Conservation (phyloP, 1,284 basidiomycete species). For the Coniferiporia sulphurascens region DNA sequence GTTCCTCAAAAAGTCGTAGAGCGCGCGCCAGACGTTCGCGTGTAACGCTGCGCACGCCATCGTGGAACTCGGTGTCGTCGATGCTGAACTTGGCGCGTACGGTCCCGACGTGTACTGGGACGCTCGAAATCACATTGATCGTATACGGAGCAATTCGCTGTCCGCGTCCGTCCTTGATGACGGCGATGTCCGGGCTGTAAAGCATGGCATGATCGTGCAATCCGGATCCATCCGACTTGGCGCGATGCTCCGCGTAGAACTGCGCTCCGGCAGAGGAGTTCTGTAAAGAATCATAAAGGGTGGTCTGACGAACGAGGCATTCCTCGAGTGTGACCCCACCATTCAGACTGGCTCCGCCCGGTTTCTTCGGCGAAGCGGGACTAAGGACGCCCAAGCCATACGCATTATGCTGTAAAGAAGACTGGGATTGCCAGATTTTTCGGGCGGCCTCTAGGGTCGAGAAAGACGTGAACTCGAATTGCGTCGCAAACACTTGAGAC, state of each 20-base stretch:
- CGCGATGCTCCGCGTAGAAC: slow-evolving; percentile 16
- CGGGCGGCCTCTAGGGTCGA: slow-evolving; percentile 14
- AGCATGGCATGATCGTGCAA: slow-evolving; percentile 19
- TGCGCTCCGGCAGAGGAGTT: slow-evolving; percentile 12
- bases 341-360: slow-evolving; percentile 15
- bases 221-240: slow-evolving; percentile 14
- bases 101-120: slow-evolving; percentile 40
- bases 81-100: slow-evolving; percentile 38
- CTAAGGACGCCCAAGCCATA: slow-evolving; percentile 14
- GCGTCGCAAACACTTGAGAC: not conserved
- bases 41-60: slow-evolving; percentile 36
- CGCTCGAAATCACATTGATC: slow-evolving; percentile 41
- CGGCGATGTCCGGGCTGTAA: slow-evolving; percentile 11
- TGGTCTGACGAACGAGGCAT: slow-evolving; percentile 17
- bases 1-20: slow-evolving; percentile 41
- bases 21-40: slow-evolving; percentile 39
- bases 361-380: slow-evolving; percentile 12
- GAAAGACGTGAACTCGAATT: slow-evolving; percentile 9
- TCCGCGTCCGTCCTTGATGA: slow-evolving; percentile 17
- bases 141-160: slow-evolving; percentile 34
- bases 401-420: not conserved
- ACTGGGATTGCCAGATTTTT: not conserved
- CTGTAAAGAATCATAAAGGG: slow-evolving; percentile 18
- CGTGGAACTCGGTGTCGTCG: slow-evolving; percentile 33
- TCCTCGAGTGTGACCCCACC: slow-evolving; percentile 16